Evolutionary conservation across 371 early-diverging fungal genomes (phyloP), one percentile per base, ranked within the genome.

Genomic region (Saksenaea oblongispora): DNA sequence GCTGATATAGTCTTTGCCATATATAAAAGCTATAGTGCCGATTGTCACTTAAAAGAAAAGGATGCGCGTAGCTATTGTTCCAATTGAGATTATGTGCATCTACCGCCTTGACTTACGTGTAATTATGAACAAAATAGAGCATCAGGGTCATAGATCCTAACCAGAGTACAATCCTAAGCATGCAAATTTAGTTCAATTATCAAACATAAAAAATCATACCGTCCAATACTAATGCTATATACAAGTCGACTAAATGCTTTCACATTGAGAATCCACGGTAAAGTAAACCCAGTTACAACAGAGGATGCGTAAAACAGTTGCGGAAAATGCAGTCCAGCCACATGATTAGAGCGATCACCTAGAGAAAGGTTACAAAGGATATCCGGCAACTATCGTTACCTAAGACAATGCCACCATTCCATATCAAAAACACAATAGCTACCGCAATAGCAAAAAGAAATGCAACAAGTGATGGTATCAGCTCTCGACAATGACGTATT

Each of bases 21-120:
- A 98, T 60, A 71, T 98, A 98, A 72, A 98, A 98, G 11, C 93
- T 88, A 57, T 90, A 95, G 81, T 98, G 98, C 36, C 98, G 85
- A 71, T 98, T 98, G 69, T 98, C 98, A 64, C 93, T 90, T 36
- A 97, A 83, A 54, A 98, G 70, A 72, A 97, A 98, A 14, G 97
- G 96, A 72, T 98, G 98, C 64, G 92, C 95, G 58, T 87, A 82
- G 3, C 93, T 95, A 47, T 5, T 8, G 59, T 5, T 9, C 7
- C 9, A 28, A 61, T 14, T 31, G 31, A 31, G 31, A 31, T 31
- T 31, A 13, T 39, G 27, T n/a, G 9, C 5, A 31, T 41, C 31
- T 27, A 1, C 26, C 17, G n/a, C 58, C n/a, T 17, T 36, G 1
- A 66, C 82, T 78, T 78, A 83, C 89, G 91, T 91, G 72, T 78